Evolutionary conservation across 345 rosid species (phyloP).

Genomic region (Xanthoceras sorbifolium): DNA sequence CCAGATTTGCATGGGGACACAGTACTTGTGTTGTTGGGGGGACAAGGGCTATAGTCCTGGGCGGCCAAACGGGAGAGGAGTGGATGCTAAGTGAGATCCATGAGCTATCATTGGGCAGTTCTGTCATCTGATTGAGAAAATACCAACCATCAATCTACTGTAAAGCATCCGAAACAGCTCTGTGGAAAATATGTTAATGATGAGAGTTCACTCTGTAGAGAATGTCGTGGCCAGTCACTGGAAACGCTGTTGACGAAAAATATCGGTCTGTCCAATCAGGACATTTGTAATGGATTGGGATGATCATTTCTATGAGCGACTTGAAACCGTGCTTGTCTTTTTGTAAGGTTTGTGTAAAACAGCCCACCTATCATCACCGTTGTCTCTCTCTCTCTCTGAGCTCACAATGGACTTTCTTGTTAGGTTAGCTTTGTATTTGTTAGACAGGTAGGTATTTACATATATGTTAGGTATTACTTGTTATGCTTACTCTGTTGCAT

Average conservation of each 20-base stretch:
- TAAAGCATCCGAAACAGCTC: constrained; percentile 14
- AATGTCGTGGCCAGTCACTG: constrained; percentile 26
- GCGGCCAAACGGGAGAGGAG: constrained; percentile 92
- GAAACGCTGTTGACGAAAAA: constrained; percentile 24
- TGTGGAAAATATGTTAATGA: constrained; percentile 13
- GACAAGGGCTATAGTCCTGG: constrained; percentile 80
- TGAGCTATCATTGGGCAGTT: constrained; percentile 71
- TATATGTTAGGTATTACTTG: constrained; percentile 29
- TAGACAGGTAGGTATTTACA: constrained; percentile 34
- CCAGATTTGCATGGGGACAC: constrained; percentile 93
- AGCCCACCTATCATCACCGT: constrained; percentile 15
- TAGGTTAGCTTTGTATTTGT: constrained; percentile 35
- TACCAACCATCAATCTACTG: neutral
- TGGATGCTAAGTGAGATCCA: constrained; percentile 94
- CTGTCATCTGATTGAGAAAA: constrained; percentile 40
- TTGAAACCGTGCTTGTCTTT: constrained; percentile 25
- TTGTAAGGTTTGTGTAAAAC: constrained; percentile 35
- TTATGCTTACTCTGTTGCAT: constrained; percentile 24
- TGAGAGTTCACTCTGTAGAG: constrained; percentile 18
- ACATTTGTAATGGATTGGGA: constrained; percentile 33
- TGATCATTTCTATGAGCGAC: constrained; percentile 31
- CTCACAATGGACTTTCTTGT: constrained; percentile 30
- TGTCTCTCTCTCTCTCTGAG: neutral
- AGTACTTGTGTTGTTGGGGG: constrained; percentile 94
- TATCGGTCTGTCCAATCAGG: constrained; percentile 29